Conservation (phyloP, 306 rosid genomes). For the Casuarina cunninghamiana region DNA sequence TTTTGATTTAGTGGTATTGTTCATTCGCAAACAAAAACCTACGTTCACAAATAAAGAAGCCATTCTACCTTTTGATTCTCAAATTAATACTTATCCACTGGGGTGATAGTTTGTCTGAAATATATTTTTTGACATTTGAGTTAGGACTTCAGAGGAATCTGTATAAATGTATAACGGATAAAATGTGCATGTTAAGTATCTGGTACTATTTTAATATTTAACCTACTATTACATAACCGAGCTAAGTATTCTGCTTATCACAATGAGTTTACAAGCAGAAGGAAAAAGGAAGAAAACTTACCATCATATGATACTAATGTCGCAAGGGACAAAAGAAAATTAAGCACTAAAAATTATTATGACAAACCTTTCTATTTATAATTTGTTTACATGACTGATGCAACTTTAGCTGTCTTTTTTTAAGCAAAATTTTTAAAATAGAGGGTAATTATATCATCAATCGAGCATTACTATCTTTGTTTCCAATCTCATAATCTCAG, state of each 20-base stretch:
- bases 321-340: background rate
- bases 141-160: background rate
- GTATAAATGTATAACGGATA: background rate
- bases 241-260: background rate
- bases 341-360: background rate
- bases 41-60: background rate
- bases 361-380: background rate
- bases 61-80: background rate
- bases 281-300: background rate
- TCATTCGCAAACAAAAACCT: slow-evolving; percentile 12
- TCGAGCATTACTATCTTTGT: too few relatives aligned
- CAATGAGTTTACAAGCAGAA: background rate
- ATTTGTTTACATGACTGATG: background rate
- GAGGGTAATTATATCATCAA: background rate
- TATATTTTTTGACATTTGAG: background rate
- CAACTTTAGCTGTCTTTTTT: background rate
- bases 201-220: background rate
- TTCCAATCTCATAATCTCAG: too few relatives aligned
- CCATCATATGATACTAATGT: background rate
- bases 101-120: background rate
- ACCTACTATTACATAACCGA: background rate
- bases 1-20: background rate
- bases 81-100: background rate
- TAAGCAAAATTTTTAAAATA: background rate
- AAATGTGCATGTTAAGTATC: background rate